Percentiles rank a stretch among this genome's conserved stretches.
Conservation (phyloP, 2,329 filamentous ascomycete species). For the Fusarium falciforme region DNA sequence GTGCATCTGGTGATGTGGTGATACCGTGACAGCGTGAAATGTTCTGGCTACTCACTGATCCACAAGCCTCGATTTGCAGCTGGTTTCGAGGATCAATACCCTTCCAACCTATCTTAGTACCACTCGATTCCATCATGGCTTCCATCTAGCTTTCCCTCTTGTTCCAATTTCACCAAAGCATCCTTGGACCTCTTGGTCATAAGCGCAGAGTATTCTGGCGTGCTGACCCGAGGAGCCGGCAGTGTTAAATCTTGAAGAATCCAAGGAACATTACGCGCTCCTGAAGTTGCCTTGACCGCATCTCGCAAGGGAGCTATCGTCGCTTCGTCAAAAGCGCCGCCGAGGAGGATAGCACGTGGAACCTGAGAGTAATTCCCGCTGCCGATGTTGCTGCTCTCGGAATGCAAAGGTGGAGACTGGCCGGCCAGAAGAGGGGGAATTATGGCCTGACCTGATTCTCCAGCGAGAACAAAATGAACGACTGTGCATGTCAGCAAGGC, state of each 20-base stretch:
- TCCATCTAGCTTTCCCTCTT: constrained; percentile 15
- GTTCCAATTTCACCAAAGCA: constrained; percentile 9
- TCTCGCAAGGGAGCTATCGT: constrained; percentile 6
- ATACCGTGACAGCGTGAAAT: not conserved
- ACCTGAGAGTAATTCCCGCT: constrained; percentile 1
- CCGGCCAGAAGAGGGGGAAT: constrained; percentile 10
- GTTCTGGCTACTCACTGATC: not conserved
- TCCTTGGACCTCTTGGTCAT: constrained; percentile 29
- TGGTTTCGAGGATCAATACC: no score
- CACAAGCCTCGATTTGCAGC: not conserved
- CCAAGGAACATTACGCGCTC: constrained; percentile 13
- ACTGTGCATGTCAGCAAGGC: not conserved
- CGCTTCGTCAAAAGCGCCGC: constrained; percentile 19
- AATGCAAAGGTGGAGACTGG: not conserved
- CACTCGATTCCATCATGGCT: constrained; percentile 13
- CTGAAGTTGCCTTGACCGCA: not conserved
- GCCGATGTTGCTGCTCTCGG: constrained; percentile 10
- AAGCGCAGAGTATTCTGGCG: constrained; percentile 20
- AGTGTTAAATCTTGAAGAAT: constrained; percentile 14
- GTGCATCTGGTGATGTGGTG: not conserved
- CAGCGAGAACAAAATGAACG: constrained; percentile 23
- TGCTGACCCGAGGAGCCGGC: constrained; percentile 13
- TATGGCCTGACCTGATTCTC: constrained; percentile 19
- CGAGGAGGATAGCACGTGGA: constrained; percentile 12
- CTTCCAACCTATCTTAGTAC: constrained; percentile 8